Conservation (phyloP, 352 stramenopile genomes). For the Phytophthora citrophthora region DNA sequence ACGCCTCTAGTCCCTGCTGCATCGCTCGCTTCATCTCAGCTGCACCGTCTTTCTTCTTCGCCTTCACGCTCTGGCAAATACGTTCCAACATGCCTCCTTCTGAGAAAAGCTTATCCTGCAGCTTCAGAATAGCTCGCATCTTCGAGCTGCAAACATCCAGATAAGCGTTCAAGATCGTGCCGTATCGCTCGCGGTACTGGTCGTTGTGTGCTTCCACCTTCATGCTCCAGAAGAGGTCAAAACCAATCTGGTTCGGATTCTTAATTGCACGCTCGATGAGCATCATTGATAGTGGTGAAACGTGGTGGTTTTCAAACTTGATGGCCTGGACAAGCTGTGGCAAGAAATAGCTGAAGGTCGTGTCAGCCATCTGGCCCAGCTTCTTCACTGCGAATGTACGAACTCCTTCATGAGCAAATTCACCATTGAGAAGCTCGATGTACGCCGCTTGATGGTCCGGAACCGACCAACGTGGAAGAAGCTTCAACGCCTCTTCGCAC, state of each 20-base stretch:
- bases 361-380: constrained; percentile 86
- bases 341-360: constrained; percentile 88
- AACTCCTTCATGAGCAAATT: constrained; percentile 80
- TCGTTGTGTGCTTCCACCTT: constrained; percentile 89
- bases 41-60: constrained; percentile 78
- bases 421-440: constrained; percentile 81
- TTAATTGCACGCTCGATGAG: constrained; percentile 90
- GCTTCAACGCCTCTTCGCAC: constrained; percentile 66
- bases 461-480: constrained; percentile 73
- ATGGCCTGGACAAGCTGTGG: constrained; percentile 90
- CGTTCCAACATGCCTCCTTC: constrained; percentile 80
- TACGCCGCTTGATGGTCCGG: constrained; percentile 84
- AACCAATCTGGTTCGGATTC: constrained; percentile 89
- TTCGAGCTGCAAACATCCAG: constrained; percentile 89
- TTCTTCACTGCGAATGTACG: constrained; percentile 80
- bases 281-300: constrained; percentile 74
- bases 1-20: constrained; percentile 75
- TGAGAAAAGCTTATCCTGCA: constrained; percentile 89
- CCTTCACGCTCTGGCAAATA: constrained; percentile 86
- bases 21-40: constrained; percentile 89
- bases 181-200: constrained; percentile 82
- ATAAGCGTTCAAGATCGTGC: constrained; percentile 84
- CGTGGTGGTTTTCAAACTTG: constrained; percentile 90
- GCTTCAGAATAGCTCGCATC: constrained; percentile 92
- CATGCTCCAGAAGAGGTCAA: constrained; percentile 91